Conservation (phyloP, 2,329 filamentous ascomycete genomes). For the Fusarium sororula region DNA sequence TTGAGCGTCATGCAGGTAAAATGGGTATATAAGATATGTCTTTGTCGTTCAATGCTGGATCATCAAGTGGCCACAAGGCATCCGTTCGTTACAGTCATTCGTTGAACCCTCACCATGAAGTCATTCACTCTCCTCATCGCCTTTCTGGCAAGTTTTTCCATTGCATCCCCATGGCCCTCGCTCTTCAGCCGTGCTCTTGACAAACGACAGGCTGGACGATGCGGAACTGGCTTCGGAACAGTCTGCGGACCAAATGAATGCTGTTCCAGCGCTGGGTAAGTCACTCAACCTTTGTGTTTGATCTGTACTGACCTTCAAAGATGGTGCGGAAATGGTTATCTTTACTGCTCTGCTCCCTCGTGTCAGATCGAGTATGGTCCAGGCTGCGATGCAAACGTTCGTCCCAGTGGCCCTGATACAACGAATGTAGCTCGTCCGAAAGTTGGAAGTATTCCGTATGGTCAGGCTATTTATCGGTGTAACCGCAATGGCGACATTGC, state of each 20-base stretch:
- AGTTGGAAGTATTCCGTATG: constrained; percentile 64
- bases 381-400: constrained; percentile 68
- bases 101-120: constrained; percentile 28
- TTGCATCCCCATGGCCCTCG: not conserved
- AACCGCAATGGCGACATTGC: constrained; percentile 50
- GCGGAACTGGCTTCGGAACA: constrained; percentile 49
- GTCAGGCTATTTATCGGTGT: constrained; percentile 58
- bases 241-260: constrained; percentile 50
- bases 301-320: constrained; percentile 41
- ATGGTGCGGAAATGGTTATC: constrained; percentile 63
- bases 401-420: constrained; percentile 61
- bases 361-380: constrained; percentile 70
- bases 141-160: not conserved
- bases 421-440: constrained; percentile 60
- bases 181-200: constrained; percentile 4
- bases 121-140: constrained; percentile 1
- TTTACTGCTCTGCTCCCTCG: constrained; percentile 69
- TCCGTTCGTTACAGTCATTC: constrained; percentile 40
- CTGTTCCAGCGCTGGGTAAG: constrained; percentile 55
- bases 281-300: rapidly evolving
- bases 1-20: not conserved
- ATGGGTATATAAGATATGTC: constrained; percentile 6
- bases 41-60: not conserved
- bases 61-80: not conserved
- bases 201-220: constrained; percentile 52